Conservation (phyloP, 1,139 yeast genomes). For the Diutina sp. region DNA sequence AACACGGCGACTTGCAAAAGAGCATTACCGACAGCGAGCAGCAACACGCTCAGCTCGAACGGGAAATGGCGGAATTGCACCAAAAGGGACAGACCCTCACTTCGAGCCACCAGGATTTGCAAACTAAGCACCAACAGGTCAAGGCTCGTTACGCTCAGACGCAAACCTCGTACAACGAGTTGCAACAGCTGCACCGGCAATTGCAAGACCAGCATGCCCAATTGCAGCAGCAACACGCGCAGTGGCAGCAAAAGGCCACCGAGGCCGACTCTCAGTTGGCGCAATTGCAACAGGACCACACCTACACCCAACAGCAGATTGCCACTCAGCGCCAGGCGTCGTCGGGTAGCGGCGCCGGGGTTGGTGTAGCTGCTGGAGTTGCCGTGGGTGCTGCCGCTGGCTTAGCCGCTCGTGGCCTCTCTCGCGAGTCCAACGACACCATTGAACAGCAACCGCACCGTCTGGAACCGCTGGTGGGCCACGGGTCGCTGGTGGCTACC, state of each 20-base stretch:
- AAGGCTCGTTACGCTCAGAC: background rate
- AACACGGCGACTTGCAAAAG: constrained; percentile 12
- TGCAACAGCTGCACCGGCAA: background rate
- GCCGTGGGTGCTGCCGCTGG: background rate
- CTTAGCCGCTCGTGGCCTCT: background rate
- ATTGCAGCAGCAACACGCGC: background rate
- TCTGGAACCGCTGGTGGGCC: background rate
- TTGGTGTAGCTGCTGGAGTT: background rate
- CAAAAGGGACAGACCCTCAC: background rate
- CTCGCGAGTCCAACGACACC: background rate
- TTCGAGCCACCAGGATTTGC: background rate
- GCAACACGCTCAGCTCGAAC: background rate
- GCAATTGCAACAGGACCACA: background rate
- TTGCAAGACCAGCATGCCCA: background rate
- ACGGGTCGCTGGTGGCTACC: constrained; percentile 11
- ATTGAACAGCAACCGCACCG: background rate
- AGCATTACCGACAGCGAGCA: background rate
- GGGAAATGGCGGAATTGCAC: background rate
- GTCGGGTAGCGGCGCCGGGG: background rate
- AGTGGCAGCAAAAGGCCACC: background rate
- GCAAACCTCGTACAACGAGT: background rate
- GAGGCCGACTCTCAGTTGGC: background rate
- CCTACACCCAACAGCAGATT: background rate
- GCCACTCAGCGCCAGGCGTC: background rate
- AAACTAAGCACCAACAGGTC: background rate